A percentile compares a stretch with the other conserved stretches of the same genome.
Evolutionary conservation across 768 basidiomycete genomes (phyloP).

Genomic region (Leccinum truebloodii): DNA sequence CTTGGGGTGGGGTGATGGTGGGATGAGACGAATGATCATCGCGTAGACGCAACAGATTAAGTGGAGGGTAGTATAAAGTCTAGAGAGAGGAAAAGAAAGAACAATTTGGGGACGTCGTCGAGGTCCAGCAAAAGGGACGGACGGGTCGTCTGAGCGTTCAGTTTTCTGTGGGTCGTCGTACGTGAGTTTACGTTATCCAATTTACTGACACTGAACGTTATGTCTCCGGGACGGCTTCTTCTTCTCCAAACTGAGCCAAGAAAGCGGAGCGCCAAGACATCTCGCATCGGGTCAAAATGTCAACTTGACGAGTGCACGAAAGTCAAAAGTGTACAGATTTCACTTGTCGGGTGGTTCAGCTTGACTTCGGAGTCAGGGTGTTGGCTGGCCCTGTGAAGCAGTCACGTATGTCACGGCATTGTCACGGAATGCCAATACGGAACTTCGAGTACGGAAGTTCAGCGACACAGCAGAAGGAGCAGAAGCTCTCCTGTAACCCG

Average conservation of each 20-base stretch:
- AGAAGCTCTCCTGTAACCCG: background rate
- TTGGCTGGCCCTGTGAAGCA: background rate
- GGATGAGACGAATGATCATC: constrained; percentile 62
- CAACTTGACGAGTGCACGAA: background rate
- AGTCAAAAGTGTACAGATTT: background rate
- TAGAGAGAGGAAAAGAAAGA: constrained; percentile 12
- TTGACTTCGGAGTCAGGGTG: background rate
- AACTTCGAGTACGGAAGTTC: background rate
- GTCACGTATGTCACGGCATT: constrained; percentile 6
- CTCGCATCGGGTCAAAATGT: background rate
- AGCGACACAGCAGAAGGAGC: background rate
- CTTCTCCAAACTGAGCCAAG: constrained; percentile 3
- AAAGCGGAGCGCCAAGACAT: background rate
- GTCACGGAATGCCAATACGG: background rate
- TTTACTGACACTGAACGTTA: constrained; percentile 13
- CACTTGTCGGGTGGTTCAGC: background rate
- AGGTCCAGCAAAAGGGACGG: constrained; percentile 31
- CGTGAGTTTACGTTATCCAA: constrained; percentile 34
- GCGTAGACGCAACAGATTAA: constrained; percentile 24
- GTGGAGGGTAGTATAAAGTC: constrained; percentile 26
- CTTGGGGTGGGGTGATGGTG: constrained; percentile 45
- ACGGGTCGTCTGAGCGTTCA: constrained; percentile 13
- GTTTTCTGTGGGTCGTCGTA: constrained; percentile 30
- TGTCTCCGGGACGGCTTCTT: constrained; percentile 6
- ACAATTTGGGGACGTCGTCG: constrained; percentile 21